phyloP scores from a whole-genome alignment of 768 basidiomycete genomes.

The Russula foetens region DNA sequence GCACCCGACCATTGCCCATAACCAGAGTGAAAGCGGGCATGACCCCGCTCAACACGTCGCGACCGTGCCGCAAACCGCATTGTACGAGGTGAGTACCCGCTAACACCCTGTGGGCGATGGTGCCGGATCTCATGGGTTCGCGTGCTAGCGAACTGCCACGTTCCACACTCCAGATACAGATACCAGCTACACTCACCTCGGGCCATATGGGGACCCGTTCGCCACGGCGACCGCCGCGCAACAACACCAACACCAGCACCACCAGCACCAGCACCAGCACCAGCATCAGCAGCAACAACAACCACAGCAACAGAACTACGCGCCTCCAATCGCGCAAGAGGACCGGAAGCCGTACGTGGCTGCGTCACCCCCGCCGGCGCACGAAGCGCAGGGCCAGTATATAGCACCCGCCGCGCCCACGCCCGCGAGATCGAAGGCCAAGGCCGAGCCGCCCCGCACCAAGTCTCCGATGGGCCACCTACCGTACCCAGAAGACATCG shows the following conservation, averaged over 20 bases:
- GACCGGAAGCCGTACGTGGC: not conserved
- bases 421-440: not conserved
- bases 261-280: too few relatives aligned
- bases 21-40: slow-evolving; percentile 19
- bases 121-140: not conserved
- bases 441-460: not conserved
- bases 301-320: not conserved
- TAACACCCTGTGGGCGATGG: slow-evolving; percentile 1
- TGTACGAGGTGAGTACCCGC: slow-evolving; percentile 17
- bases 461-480: slow-evolving; percentile 18
- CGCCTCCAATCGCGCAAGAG: not conserved
- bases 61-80: not conserved
- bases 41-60: not conserved
- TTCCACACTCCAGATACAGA: not conserved
- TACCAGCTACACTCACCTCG: not conserved
- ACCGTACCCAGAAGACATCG: slow-evolving; percentile 14
- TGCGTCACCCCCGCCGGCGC: not conserved
- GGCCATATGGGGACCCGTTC: not conserved
- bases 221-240: not conserved
- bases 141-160: not conserved
- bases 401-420: not conserved
- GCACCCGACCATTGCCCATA: slow-evolving; percentile 2
- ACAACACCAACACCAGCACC: too few relatives aligned
- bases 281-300: too few relatives aligned
- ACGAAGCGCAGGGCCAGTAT: not conserved